These are phyloP conservation scores for Zygoascus tannicola DNA, from an alignment of 805 yeast genomes.

Conservation along the genomic window DNA sequence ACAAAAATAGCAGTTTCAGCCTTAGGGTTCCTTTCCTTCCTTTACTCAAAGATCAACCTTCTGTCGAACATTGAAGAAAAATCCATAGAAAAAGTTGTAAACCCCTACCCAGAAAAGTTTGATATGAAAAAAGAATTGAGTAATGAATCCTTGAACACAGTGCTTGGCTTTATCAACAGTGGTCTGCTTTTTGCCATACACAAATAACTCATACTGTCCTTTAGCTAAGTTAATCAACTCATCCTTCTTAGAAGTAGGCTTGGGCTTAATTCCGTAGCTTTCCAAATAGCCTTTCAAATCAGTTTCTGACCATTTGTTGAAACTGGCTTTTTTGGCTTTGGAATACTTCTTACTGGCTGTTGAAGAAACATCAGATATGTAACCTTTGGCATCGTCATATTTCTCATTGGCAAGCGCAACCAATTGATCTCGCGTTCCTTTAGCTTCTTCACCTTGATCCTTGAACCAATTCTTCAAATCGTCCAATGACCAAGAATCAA, in stretches of 20 bases:
- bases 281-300: conserved; percentile 49
- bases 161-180: not conserved
- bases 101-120: not conserved
- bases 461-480: conserved; percentile 43
- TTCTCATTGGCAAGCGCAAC: conserved; percentile 37
- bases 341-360: conserved; percentile 24
- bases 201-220: conserved; percentile 15
- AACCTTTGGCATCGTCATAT: conserved; percentile 35
- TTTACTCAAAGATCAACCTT: not conserved
- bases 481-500: conserved; percentile 43
- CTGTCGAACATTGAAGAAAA: not conserved
- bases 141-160: not conserved
- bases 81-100: not conserved
- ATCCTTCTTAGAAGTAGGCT: conserved; percentile 8
- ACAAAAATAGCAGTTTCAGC: no score
- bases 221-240: conserved; percentile 20
- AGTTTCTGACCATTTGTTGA: conserved; percentile 44
- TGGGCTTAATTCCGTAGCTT: conserved; percentile 31
- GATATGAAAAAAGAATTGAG: not conserved
- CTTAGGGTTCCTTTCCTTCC: no score
- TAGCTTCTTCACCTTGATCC: conserved; percentile 34
- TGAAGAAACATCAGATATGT: conserved; percentile 38
- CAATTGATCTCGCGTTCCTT: conserved; percentile 41
- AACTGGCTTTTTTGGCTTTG: conserved; percentile 33
- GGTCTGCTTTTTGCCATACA: conserved; percentile 5